Evolutionary conservation across 108 stramenopile genomes (phyloP), one percentile per base, ranked within the genome.

Genomic region (Cyclotella kingstonii): DNA sequence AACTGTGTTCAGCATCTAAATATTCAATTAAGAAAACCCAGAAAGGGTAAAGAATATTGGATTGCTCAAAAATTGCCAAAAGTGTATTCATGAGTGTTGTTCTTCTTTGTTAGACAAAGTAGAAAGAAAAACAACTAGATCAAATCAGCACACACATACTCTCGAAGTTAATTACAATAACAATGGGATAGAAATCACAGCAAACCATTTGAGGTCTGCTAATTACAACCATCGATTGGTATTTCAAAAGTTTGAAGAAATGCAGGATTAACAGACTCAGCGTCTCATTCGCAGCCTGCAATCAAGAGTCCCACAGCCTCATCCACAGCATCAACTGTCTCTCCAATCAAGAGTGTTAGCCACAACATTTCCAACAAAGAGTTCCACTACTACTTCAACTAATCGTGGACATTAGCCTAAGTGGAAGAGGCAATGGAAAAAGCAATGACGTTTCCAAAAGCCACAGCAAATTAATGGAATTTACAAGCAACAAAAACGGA

Each of bases 71-170:
- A 74, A 66, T 29, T 74, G 73, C 17, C 73, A 63, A 0, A 59
- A 60, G 58, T 74, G 73, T 28, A 74, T 74, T 21, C 51, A 49
- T 17, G 73, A 74, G 55, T 63, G 66, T 61, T 74, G 73, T 25
- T 64, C 73, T 21, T 30, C 58, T 12, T 33, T 65, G 30, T 30
- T 66, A 28, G 52, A 53, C 1, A 51, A 51, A 18, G 57, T 28
- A 51, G 57, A 38, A 6, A 12, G 44, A 21, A 14, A 23, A 10
- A 35, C 35, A 11, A 19, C 30, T 10, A 52, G 18, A 27, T 54
- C 23, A 23, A 57, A 25, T 1, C n/a, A n/a, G n/a, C 17, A 47
- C 9, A 29, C 35, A 0, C 6, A 34, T 28, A 9, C 25, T 3
- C n/a, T n/a, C n/a, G n/a, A n/a, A n/a, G n/a, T n/a, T n/a, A n/a